A percentile compares a stretch with the other conserved stretches of the same genome.
These are phyloP conservation scores for Ogataea pilisensis DNA, from an alignment of 805 yeast genomes.

Conservation along the genomic window DNA sequence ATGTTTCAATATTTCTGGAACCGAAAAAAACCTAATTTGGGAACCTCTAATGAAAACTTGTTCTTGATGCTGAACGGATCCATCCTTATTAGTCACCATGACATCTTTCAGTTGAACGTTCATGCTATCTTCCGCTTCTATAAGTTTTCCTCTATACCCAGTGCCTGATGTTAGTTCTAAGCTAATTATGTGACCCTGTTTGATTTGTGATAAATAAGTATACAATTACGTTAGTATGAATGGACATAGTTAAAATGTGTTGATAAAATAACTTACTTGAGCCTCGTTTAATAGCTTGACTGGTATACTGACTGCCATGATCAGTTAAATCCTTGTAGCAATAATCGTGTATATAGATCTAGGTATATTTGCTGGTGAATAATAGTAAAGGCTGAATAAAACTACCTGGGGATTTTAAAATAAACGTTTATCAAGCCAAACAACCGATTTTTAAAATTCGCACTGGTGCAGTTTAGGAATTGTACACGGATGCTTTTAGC, in stretches of 20 bases:
- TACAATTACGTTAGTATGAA: not conserved
- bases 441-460: too few relatives aligned
- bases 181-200: conserved; percentile 76
- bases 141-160: conserved; percentile 79
- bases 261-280: conserved; percentile 35
- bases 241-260: not conserved
- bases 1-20: conserved; percentile 83
- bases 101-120: conserved; percentile 83
- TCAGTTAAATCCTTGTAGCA: not conserved
- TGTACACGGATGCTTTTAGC: too few relatives aligned
- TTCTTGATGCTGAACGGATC: conserved; percentile 69
- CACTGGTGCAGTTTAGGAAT: too few relatives aligned
- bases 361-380: not conserved
- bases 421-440: too few relatives aligned
- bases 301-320: conserved; percentile 72
- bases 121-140: conserved; percentile 91
- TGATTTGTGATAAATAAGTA: not conserved
- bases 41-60: conserved; percentile 91
- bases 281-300: conserved; percentile 84
- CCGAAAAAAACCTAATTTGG: conserved; percentile 73
- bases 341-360: too few relatives aligned
- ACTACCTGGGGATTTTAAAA: too few relatives aligned
- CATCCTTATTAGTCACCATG: conserved; percentile 71
- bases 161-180: conserved; percentile 83
- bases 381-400: too few relatives aligned